Percentiles rank a stretch among this genome's conserved stretches.
phyloP scores from a whole-genome alignment of 2,329 filamentous ascomycete genomes.

The Microcyclospora tardicrescens region DNA sequence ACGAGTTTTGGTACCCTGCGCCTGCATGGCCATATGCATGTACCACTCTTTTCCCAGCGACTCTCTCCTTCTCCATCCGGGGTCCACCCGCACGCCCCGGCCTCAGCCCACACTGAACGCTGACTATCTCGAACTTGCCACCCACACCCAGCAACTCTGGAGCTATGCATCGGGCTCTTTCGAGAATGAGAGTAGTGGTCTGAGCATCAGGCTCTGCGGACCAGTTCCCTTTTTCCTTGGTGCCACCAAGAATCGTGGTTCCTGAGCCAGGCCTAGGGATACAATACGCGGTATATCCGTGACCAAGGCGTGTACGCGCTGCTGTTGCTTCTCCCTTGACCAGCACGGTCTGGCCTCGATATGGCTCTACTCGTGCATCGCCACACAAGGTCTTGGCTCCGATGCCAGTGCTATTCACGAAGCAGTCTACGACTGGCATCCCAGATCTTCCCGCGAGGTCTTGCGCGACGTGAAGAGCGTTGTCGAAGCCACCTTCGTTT shows the following conservation, averaged over 20 bases:
- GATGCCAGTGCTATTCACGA: conserved; percentile 34
- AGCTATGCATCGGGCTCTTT: conserved; percentile 22
- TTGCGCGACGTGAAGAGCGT: conserved; percentile 18
- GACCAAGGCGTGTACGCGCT: conserved; percentile 19
- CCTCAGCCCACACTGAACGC: conserved; percentile 31
- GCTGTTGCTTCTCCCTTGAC: conserved; percentile 29
- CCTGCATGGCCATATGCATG: conserved; percentile 38
- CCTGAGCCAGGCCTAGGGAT: conserved; percentile 30
- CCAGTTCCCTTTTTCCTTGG: conserved; percentile 29
- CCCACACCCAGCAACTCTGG: conserved; percentile 24
- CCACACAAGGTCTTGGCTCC: conserved; percentile 25
- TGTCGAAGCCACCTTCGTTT: conserved; percentile 14
- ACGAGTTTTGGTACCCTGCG: conserved; percentile 28
- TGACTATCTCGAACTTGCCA: conserved; percentile 31
- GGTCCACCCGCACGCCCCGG: conserved; percentile 32
- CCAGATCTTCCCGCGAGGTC: conserved; percentile 6
- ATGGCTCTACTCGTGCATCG: conserved; percentile 26
- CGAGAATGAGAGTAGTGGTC: conserved; percentile 26
- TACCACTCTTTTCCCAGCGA: conserved; percentile 24
- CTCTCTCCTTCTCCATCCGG: conserved; percentile 30
- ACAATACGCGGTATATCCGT: conserved; percentile 25
- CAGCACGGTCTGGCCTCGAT: conserved; percentile 34
- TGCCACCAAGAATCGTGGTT: conserved; percentile 34
- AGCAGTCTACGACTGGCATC: conserved; percentile 11
- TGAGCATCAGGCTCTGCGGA: conserved; percentile 18